phyloP scores from a whole-genome alignment of 2,329 filamentous ascomycete species.

The Pestalotiopsis sp. region DNA sequence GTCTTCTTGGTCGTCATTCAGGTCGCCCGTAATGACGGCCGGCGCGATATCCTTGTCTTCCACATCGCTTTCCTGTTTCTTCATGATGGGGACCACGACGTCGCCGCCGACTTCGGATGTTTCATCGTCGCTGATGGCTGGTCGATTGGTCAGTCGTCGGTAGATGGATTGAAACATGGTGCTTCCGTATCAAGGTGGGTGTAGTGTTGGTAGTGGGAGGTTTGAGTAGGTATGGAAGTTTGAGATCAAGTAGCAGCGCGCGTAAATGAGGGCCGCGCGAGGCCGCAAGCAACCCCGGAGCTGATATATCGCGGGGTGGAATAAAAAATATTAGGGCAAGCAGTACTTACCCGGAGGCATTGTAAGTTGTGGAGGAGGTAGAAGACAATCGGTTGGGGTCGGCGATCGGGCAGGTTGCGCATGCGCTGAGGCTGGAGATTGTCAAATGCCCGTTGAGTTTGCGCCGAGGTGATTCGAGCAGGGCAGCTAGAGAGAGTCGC shows the following conservation, averaged over 20 bases:
- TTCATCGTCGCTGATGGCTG: conserved; percentile 47
- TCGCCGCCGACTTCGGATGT: conserved; percentile 35
- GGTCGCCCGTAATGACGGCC: conserved; percentile 23
- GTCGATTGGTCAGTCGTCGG: conserved; percentile 13
- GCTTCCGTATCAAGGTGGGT: neutral
- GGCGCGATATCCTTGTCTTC: conserved; percentile 29
- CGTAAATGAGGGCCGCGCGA: neutral
- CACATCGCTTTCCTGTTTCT: conserved; percentile 19
- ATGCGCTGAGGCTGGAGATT: neutral
- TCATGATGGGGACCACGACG: conserved; percentile 21
- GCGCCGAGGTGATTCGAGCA: neutral
- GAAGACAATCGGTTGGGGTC: neutral
- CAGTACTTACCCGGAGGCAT: conserved; percentile 27
- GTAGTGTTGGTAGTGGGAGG: neutral
- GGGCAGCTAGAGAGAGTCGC: neutral
- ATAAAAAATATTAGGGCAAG: conserved; percentile 9
- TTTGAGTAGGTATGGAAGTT: neutral
- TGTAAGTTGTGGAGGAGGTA: conserved; percentile 2
- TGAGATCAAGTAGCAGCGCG: neutral
- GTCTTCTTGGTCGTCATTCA: conserved; percentile 22
- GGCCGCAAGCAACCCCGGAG: neutral
- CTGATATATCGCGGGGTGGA: neutral
- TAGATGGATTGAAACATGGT: neutral
- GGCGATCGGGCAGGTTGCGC: neutral
- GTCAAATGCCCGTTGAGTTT: neutral